Percentiles rank a stretch among this genome's conserved stretches.
Conservation (phyloP, 768 basidiomycete genomes). For the Lactifluus subvellereus region DNA sequence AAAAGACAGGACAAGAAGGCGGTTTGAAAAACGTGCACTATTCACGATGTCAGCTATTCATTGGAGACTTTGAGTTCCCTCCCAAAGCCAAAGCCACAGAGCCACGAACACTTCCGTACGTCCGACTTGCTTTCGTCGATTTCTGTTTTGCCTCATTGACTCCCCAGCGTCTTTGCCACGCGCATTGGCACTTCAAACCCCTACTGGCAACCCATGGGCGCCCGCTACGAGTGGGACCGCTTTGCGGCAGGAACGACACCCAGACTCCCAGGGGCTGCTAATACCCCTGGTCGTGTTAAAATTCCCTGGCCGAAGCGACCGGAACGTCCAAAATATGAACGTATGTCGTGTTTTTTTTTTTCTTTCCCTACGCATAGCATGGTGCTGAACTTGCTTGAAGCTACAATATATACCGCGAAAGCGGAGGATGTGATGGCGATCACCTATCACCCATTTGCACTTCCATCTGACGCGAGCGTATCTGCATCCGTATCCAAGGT, state of each 20-base stretch:
- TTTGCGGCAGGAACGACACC: constrained; percentile 63
- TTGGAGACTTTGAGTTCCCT: constrained; percentile 61
- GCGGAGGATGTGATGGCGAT: constrained; percentile 56
- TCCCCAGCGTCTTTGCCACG: constrained; percentile 65
- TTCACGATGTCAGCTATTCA: constrained; percentile 71
- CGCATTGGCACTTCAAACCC: constrained; percentile 60
- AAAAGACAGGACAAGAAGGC: constrained; percentile 15
- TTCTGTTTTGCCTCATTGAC: not conserved
- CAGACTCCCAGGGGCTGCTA: constrained; percentile 38
- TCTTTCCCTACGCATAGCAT: not conserved
- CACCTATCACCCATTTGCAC: constrained; percentile 62
- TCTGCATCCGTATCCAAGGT: constrained; percentile 34
- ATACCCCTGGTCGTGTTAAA: constrained; percentile 30
- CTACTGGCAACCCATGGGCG: constrained; percentile 48
- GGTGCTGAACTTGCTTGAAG: constrained; percentile 32
- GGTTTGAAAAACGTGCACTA: constrained; percentile 43
- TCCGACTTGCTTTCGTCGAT: not conserved
- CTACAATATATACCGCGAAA: constrained; percentile 57
- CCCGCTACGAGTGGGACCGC: constrained; percentile 67
- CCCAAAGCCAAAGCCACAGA: constrained; percentile 30
- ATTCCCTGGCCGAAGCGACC: constrained; percentile 69
- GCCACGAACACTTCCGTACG: constrained; percentile 30
- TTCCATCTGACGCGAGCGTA: constrained; percentile 31
- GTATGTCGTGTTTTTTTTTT: constrained; percentile 32
- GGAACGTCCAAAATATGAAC: constrained; percentile 37